Percentiles rank a stretch among this genome's conserved stretches.
Conservation (phyloP, 495 filamentous ascomycete genomes). For the Ramalina peruviana region DNA sequence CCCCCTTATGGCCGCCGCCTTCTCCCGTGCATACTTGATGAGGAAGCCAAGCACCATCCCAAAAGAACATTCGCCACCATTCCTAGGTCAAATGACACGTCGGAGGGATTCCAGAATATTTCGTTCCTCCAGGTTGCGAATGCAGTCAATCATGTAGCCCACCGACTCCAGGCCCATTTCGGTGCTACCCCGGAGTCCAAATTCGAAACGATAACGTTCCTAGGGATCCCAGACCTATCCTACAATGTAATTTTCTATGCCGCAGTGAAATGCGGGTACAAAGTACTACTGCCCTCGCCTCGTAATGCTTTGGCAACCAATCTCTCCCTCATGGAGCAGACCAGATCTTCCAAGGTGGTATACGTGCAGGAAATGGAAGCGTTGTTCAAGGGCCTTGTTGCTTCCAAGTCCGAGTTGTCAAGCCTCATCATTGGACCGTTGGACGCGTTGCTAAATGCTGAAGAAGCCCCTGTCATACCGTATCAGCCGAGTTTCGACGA, state of each 20-base stretch:
- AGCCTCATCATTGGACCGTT: slow-evolving; percentile 1
- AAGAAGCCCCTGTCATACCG: slow-evolving; percentile 1
- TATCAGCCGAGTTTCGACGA: slow-evolving; percentile 5
- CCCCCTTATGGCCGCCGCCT: slow-evolving; percentile 9
- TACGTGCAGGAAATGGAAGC: slow-evolving; percentile 5
- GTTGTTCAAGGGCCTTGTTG: not conserved
- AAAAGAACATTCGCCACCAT: slow-evolving; percentile 17
- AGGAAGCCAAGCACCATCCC: slow-evolving; percentile 24
- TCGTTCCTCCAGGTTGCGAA: slow-evolving; percentile 16
- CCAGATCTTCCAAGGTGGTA: slow-evolving; percentile 13
- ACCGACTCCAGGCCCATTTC: slow-evolving; percentile 17
- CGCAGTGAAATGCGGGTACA: slow-evolving; percentile 23
- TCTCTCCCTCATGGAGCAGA: slow-evolving; percentile 12
- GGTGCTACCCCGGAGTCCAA: slow-evolving; percentile 14
- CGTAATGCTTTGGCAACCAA: slow-evolving; percentile 12
- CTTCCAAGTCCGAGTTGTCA: not conserved
- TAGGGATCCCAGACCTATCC: slow-evolving; percentile 18
- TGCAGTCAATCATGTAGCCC: slow-evolving; percentile 17
- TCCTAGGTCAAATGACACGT: slow-evolving; percentile 8
- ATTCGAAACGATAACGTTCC: slow-evolving; percentile 21
- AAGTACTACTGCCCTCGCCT: slow-evolving; percentile 17
- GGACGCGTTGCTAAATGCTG: slow-evolving; percentile 4
- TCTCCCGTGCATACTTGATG: slow-evolving; percentile 28
- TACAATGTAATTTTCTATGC: slow-evolving; percentile 21
- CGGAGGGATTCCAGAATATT: slow-evolving; percentile 16